These are phyloP conservation scores for Leccinum uliginosum DNA, from an alignment of 768 basidiomycete species.

Conservation along the genomic window DNA sequence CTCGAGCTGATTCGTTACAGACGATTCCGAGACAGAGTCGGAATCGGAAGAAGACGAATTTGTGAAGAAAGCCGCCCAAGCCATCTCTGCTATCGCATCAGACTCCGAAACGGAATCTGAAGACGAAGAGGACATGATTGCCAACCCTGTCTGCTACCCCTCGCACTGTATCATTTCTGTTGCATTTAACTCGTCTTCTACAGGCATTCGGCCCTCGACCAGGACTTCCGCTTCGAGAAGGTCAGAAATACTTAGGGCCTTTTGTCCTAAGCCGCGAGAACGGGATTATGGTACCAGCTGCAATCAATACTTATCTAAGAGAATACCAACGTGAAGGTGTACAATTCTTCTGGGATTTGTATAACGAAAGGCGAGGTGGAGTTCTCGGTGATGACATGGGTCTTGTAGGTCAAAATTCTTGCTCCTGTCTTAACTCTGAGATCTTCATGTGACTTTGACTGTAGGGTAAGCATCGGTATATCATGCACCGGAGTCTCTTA, in stretches of 20 bases:
- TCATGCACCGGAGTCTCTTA: neutral
- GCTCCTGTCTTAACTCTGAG: neutral
- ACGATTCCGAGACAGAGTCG: constrained; percentile 46
- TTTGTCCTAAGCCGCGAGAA: constrained; percentile 47
- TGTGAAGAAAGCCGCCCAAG: constrained; percentile 5
- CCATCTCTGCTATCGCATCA: constrained; percentile 4
- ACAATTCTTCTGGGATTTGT: constrained; percentile 74
- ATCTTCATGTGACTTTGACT: neutral
- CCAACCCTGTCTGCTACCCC: constrained; percentile 26
- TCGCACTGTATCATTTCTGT: neutral
- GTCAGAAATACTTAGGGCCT: constrained; percentile 40
- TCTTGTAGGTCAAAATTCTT: constrained; percentile 38
- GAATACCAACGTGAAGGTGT: constrained; percentile 89
- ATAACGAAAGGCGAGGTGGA: constrained; percentile 64
- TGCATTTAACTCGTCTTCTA: neutral
- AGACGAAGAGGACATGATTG: constrained; percentile 30
- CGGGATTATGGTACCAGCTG: constrained; percentile 51
- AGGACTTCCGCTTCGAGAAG: constrained; percentile 45
- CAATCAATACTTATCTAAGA: constrained; percentile 84
- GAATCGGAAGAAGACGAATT: constrained; percentile 32
- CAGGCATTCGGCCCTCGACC: constrained; percentile 49
- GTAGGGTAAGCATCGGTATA: constrained; percentile 23
- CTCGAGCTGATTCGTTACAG: constrained; percentile 4
- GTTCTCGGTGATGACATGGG: constrained; percentile 98
- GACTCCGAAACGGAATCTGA: constrained; percentile 46